These are phyloP conservation scores for Trametes punicea DNA, from an alignment of 768 basidiomycete species.

Conservation along the genomic window DNA sequence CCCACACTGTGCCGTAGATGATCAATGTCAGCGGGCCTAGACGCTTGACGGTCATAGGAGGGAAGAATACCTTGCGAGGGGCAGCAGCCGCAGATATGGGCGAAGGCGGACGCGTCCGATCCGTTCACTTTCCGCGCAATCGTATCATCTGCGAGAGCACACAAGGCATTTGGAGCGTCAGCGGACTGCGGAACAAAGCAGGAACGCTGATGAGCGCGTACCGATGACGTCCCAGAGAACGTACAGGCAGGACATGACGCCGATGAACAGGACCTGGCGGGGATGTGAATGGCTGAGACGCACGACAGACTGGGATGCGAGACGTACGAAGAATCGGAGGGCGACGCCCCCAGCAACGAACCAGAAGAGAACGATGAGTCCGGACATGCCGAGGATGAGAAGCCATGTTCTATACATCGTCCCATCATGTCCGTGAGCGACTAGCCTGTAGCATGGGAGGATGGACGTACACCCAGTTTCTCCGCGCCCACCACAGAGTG, in stretches of 20 bases:
- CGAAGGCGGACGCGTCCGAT: conserved; percentile 86
- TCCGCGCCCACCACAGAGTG: conserved; percentile 85
- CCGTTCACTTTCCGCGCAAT: conserved; percentile 79
- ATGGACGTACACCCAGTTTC: conserved; percentile 60
- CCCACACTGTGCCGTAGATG: conserved; percentile 59
- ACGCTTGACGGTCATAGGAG: not conserved
- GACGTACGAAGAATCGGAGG: conserved; percentile 68
- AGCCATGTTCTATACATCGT: conserved; percentile 59
- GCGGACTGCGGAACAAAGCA: not conserved
- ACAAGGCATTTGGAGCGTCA: not conserved
- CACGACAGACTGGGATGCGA: not conserved
- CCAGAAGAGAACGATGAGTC: conserved; percentile 79
- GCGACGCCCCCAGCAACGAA: conserved; percentile 73
- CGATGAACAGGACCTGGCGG: conserved; percentile 84
- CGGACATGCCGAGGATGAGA: conserved; percentile 75
- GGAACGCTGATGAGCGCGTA: conserved; percentile 19
- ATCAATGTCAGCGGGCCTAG: not conserved
- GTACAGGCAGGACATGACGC: conserved; percentile 86
- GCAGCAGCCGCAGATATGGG: conserved; percentile 81
- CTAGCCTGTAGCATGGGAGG: not conserved
- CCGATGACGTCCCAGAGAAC: conserved; percentile 87
- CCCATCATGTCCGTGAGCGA: not conserved
- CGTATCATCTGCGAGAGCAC: conserved; percentile 63
- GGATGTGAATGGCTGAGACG: no score
- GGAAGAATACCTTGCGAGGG: conserved; percentile 63